A percentile compares a stretch with the other conserved stretches of the same genome.
phyloP scores from a whole-genome alignment of 2,329 filamentous ascomycete species.

The Ophiostoma australiae region DNA sequence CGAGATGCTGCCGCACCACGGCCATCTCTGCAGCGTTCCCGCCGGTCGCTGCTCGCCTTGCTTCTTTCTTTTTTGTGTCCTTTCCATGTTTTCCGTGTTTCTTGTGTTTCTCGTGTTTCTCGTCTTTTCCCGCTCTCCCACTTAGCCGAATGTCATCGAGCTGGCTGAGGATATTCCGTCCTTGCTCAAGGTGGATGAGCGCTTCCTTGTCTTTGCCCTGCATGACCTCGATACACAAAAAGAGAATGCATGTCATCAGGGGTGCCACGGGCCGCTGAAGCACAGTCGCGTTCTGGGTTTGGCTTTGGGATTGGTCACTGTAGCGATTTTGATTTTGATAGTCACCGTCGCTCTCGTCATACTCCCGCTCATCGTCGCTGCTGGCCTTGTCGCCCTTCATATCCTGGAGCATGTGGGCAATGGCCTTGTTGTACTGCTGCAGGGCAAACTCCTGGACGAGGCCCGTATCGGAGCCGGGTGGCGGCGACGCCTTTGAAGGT shows the following conservation, averaged over 20 bases:
- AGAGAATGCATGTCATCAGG: slow-evolving; percentile 26
- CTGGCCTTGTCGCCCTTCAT: slow-evolving; percentile 15
- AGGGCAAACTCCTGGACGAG: slow-evolving; percentile 23
- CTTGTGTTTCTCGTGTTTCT: background rate
- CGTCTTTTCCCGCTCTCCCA: background rate
- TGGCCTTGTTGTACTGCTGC: slow-evolving; percentile 27
- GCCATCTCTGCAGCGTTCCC: background rate
- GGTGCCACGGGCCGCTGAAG: slow-evolving; percentile 19
- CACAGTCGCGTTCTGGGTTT: background rate
- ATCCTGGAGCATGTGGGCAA: slow-evolving; percentile 22
- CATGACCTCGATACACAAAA: slow-evolving; percentile 51
- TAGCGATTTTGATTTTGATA: background rate
- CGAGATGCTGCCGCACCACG: background rate
- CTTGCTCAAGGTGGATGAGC: slow-evolving; percentile 43
- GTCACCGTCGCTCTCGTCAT: background rate
- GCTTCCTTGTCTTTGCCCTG: slow-evolving; percentile 46
- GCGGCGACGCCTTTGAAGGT: too few relatives aligned
- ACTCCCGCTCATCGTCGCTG: background rate
- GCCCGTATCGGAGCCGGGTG: slow-evolving; percentile 26
- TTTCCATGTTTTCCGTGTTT: background rate
- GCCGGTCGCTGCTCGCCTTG: background rate
- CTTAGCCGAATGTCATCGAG: slow-evolving; percentile 27
- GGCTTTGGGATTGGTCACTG: background rate
- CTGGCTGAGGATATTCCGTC: slow-evolving; percentile 39
- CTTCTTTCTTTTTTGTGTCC: background rate